These are phyloP conservation scores for Venturia oleaginea DNA, from an alignment of 2,329 filamentous ascomycete species.

Conservation along the genomic window DNA sequence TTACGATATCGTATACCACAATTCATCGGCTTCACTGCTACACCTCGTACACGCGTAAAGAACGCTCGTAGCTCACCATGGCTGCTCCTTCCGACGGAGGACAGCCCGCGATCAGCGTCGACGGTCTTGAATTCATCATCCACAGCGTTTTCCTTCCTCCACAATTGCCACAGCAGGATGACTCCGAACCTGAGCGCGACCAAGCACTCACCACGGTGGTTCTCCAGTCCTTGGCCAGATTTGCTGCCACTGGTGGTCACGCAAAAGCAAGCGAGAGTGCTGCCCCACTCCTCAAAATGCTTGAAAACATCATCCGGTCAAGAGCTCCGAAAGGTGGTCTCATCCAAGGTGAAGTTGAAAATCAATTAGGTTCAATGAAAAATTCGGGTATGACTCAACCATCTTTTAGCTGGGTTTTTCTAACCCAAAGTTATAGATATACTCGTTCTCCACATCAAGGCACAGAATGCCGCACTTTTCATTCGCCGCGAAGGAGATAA, in stretches of 20 bases:
- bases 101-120: neutral
- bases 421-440: neutral
- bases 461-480: constrained; percentile 42
- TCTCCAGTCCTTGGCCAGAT: neutral
- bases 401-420: neutral
- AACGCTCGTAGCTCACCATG: neutral
- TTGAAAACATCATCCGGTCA: neutral
- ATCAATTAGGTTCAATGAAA: neutral
- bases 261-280: neutral
- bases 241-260: neutral
- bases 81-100: neutral
- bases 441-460: constrained; percentile 29
- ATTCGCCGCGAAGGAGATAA: constrained; percentile 25
- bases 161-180: neutral
- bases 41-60: neutral
- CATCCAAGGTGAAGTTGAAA: neutral
- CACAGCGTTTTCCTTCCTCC: neutral
- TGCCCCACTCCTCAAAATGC: neutral
- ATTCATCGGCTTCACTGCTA: neutral
- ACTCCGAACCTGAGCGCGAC: neutral
- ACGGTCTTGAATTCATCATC: neutral
- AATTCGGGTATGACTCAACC: neutral
- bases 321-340: neutral
- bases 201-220: neutral
- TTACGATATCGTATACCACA: neutral